These are phyloP conservation scores for Dothiorella sarmentorum DNA, from an alignment of 2,329 filamentous ascomycete species.

Conservation along the genomic window DNA sequence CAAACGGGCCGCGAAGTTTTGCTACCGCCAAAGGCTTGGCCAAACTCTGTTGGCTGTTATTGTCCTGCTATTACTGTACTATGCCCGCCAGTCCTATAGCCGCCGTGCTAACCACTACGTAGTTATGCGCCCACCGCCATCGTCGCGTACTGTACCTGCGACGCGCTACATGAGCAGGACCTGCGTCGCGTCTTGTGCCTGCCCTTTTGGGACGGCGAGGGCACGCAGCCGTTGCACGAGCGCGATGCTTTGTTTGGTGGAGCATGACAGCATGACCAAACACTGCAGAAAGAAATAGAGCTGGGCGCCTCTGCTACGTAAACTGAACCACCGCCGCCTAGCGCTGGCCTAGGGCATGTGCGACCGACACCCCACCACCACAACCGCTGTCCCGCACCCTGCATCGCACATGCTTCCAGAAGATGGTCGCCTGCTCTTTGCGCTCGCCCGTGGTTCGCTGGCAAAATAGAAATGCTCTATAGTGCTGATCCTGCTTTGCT, in stretches of 20 bases:
- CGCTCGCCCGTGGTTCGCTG: background rate
- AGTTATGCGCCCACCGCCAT: too few species aligned
- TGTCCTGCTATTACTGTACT: background rate
- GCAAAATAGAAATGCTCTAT: constrained; percentile 3
- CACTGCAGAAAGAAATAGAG: background rate
- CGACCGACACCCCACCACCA: background rate
- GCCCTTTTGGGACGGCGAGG: background rate
- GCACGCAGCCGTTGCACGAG: background rate
- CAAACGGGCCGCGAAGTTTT: background rate
- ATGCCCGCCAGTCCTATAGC: background rate
- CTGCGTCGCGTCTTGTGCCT: constrained; percentile 1
- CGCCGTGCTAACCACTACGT: too few species aligned
- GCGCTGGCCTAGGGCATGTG: background rate
- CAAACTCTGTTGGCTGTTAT: constrained; percentile 8
- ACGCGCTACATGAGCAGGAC: constrained; percentile 1
- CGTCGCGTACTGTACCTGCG: background rate
- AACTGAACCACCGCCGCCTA: background rate
- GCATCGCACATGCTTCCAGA: constrained; percentile 16
- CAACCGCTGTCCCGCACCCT: background rate
- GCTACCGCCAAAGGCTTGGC: constrained; percentile 5
- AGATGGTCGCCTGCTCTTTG: background rate
- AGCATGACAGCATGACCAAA: constrained; percentile 6
- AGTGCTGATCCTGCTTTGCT: constrained; percentile 17
- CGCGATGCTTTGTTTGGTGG: background rate
- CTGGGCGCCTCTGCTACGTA: background rate